phyloP scores from a whole-genome alignment of 2,329 filamentous ascomycete species.

The Esteya vermicola region DNA sequence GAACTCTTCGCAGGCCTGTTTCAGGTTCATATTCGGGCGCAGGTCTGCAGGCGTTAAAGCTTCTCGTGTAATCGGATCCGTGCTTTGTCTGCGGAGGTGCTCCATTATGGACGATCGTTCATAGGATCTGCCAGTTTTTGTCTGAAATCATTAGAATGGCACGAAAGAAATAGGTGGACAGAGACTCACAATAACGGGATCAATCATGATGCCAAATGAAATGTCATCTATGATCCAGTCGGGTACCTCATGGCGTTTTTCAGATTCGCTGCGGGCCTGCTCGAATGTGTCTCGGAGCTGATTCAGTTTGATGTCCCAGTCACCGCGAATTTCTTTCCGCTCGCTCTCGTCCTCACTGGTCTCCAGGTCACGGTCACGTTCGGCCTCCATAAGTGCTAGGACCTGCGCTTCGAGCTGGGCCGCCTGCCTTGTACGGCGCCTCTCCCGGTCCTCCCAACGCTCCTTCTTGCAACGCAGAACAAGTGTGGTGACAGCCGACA shows the following conservation, averaged over 20 bases:
- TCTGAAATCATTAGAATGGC: conserved; percentile 24
- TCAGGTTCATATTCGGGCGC: conserved; percentile 67
- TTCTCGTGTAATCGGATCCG: conserved; percentile 75
- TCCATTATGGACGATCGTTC: conserved; percentile 76
- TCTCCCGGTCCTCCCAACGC: conserved; percentile 67
- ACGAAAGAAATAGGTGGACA: not conserved
- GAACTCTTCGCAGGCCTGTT: conserved; percentile 57
- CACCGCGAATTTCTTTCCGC: conserved; percentile 28
- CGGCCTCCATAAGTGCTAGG: conserved; percentile 32
- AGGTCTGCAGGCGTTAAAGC: conserved; percentile 55
- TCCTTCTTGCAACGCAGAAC: conserved; percentile 74
- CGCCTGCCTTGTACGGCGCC: conserved; percentile 38
- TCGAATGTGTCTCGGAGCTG: conserved; percentile 36
- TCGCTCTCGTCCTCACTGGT: conserved; percentile 23
- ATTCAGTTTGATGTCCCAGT: conserved; percentile 31
- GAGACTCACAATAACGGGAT: conserved; percentile 43
- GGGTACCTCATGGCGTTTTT: conserved; percentile 46
- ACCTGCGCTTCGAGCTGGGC: conserved; percentile 47
- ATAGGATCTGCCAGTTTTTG: conserved; percentile 79
- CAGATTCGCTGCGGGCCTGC: conserved; percentile 26
- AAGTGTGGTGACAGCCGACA: conserved; percentile 55
- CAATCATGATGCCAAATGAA: conserved; percentile 58
- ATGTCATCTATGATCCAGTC: conserved; percentile 70
- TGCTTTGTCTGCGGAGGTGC: conserved; percentile 60
- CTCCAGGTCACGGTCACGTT: conserved; percentile 27